Base-by-base conservation (phyloP, 305 asterid genomes). In the Rubia balearica region DNA sequence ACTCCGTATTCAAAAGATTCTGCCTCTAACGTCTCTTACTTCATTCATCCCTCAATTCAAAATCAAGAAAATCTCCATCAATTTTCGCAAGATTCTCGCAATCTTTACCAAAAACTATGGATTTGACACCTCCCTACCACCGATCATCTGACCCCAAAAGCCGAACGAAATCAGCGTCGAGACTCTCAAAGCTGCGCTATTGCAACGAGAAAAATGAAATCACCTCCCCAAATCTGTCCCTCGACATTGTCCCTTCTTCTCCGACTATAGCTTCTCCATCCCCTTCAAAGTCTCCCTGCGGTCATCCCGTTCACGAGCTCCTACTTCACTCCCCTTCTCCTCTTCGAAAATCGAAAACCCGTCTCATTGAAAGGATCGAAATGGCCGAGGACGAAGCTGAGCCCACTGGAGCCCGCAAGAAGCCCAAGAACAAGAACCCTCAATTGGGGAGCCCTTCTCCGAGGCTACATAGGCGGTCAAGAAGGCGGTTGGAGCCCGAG, bases 271-370 rank as follows among this genome's bases (percentile, higher is more conserved):
- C 89, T 8, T 76, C 85, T 3, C 57, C 82, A 9, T 85, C 94
- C 17, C 71, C 75, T 2, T 89, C 90, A 2, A 74, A 64, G 71
- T 92, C 89, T 0, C 90, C 95, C 46, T 77, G 81, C 77, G 78
- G 83, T 61, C 83, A 81, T 17, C 89, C 92, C 0, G 73, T 88
- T 21, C 88, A 69, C 51, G 96, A 93, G 69, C 85, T 90, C 62
- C 78, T 93, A 0, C 77, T 87, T 74, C 85, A 80, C 6, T 87
- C 98, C 3, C 88, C 97, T 74, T 85, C 95, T n/a, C 89, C 93
- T 68, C 76, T 68, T 3, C 81, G 82, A 36, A 83, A 80, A 73
- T 83, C 96, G 10, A 89, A 73, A 77, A 66, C 85, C 63, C 92
- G 87, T n/a, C 79, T 76, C 2, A 55, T 75, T 0, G 91, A 85